A percentile compares a stretch with the other conserved stretches of the same genome.
These are phyloP conservation scores for Lactarius tabidus DNA, from an alignment of 768 basidiomycete species.

Conservation along the genomic window DNA sequence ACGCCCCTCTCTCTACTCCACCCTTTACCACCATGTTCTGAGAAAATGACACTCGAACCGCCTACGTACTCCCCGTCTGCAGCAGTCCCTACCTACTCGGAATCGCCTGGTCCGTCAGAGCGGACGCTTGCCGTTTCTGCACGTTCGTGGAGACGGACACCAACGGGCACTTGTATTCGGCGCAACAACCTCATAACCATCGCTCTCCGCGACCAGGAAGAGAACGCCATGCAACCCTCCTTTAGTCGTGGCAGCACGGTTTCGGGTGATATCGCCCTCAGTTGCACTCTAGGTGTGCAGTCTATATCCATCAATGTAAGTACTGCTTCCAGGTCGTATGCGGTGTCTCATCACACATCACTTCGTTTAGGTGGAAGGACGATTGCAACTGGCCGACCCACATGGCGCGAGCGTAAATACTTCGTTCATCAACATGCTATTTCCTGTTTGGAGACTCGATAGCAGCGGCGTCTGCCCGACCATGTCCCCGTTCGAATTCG, in stretches of 20 bases:
- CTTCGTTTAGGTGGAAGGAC: conserved; percentile 27
- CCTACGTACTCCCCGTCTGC: conserved; percentile 54
- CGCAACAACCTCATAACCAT: conserved; percentile 40
- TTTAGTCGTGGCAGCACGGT: conserved; percentile 45
- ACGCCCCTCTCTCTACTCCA: neutral
- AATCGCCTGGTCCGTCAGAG: conserved; percentile 49
- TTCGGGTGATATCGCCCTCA: conserved; percentile 42
- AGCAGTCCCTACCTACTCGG: conserved; percentile 57
- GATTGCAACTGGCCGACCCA: conserved; percentile 18
- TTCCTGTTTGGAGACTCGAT: conserved; percentile 24
- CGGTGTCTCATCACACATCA: neutral
- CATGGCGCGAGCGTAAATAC: conserved; percentile 15
- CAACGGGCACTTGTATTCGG: conserved; percentile 42
- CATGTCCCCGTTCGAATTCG: conserved; percentile 40
- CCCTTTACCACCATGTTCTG: neutral
- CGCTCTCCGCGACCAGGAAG: conserved; percentile 46
- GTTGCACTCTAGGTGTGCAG: conserved; percentile 37
- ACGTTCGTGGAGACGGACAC: conserved; percentile 22
- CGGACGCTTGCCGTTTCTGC: conserved; percentile 48
- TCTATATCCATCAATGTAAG: conserved; percentile 46
- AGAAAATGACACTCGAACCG: conserved; percentile 27
- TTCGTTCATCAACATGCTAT: conserved; percentile 18
- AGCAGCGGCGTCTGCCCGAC: conserved; percentile 31
- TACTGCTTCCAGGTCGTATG: neutral
- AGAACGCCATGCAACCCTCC: conserved; percentile 35